These are phyloP conservation scores for Acaromyces ingoldii DNA, from an alignment of 1,284 basidiomycete species.

Conservation along the genomic window DNA sequence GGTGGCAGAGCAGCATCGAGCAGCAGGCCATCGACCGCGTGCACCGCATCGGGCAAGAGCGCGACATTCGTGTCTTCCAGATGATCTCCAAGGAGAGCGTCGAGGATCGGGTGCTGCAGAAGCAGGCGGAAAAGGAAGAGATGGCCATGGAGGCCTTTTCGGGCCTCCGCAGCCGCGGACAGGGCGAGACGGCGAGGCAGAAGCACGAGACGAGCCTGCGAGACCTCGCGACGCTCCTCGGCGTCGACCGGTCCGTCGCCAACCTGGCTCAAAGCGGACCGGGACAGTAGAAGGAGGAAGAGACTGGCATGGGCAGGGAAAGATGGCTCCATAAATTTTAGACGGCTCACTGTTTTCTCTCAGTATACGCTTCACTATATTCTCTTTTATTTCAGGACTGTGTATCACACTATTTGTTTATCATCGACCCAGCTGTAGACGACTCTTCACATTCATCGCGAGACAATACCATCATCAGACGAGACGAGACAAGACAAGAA, in stretches of 20 bases:
- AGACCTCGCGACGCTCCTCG: neutral
- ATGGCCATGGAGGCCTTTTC: slow-evolving; percentile 61
- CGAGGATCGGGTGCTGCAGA: slow-evolving; percentile 69
- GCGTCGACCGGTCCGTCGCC: neutral
- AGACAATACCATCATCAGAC: no score
- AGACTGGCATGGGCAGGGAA: no score
- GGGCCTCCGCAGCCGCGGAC: slow-evolving; percentile 5
- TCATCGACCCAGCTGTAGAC: no score
- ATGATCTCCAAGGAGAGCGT: slow-evolving; percentile 81
- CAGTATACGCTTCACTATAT: no score
- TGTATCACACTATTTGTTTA: no score
- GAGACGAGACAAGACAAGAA: no score
- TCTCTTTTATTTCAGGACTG: no score
- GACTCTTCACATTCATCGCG: no score
- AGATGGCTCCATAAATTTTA: no score
- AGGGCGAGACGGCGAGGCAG: neutral
- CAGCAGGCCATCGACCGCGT: slow-evolving; percentile 77
- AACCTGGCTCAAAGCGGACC: neutral
- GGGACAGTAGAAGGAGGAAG: neutral
- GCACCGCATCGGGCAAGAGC: slow-evolving; percentile 53
- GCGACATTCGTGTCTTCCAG: slow-evolving; percentile 71
- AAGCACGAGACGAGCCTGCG: neutral
- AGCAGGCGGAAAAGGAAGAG: slow-evolving; percentile 72
- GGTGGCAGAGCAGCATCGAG: slow-evolving; percentile 73
- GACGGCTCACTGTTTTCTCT: no score